Conservation (phyloP, 2,329 filamentous ascomycete species). For the Neurospora crassa region DNA sequence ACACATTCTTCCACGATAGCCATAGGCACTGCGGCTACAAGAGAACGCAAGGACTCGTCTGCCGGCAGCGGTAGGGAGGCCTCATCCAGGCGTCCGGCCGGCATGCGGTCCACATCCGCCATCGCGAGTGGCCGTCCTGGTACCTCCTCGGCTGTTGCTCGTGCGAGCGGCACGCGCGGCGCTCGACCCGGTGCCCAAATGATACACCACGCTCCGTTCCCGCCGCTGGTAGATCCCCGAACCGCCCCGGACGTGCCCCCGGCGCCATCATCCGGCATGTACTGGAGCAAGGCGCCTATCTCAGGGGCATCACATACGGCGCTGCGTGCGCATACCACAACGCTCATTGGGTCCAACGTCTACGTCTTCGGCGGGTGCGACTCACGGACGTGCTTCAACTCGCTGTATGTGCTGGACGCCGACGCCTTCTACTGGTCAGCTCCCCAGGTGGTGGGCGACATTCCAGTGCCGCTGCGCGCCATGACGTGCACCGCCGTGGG, state of each 20-base stretch:
- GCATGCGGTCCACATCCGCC: conserved; percentile 44
- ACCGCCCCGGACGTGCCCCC: conserved; percentile 50
- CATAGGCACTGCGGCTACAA: conserved; percentile 17
- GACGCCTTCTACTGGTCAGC: conserved; percentile 61
- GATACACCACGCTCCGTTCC: conserved; percentile 42
- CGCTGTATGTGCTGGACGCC: conserved; percentile 59
- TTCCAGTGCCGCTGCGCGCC: conserved; percentile 55
- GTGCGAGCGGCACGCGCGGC: conserved; percentile 16
- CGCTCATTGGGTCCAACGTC: conserved; percentile 55
- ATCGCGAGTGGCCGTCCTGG: conserved; percentile 29
- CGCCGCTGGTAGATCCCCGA: conserved; percentile 45
- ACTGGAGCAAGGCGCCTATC: conserved; percentile 58
- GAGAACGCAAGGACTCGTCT: conserved; percentile 18
- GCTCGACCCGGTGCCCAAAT: conserved; percentile 23
- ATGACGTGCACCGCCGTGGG: conserved; percentile 66
- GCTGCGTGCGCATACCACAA: conserved; percentile 57
- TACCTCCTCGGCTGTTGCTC: conserved; percentile 11
- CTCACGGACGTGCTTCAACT: conserved; percentile 57
- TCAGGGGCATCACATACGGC: conserved; percentile 52
- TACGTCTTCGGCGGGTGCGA: conserved; percentile 64
- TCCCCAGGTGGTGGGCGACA: conserved; percentile 54
- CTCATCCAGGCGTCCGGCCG: conserved; percentile 30
- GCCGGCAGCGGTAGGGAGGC: conserved; percentile 15
- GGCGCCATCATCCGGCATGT: conserved; percentile 61
- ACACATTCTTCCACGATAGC: conserved; percentile 6